Percentiles rank a stretch among this genome's conserved stretches.
Evolutionary conservation across 805 yeast genomes (phyloP).

Genomic region (Zygosaccharomyces lentus): DNA sequence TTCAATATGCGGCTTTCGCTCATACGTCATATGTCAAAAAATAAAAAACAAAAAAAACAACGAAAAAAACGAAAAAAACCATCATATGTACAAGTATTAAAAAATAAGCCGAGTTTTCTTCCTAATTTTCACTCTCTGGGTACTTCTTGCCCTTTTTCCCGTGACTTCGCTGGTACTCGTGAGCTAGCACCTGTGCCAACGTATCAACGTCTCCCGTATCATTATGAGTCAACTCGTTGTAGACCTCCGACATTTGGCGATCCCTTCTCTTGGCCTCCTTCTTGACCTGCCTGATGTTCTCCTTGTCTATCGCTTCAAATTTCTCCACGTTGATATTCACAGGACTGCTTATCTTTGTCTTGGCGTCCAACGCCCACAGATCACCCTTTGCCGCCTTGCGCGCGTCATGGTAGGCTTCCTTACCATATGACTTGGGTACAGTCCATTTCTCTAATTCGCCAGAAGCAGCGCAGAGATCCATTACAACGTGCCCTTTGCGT

Average conservation of each 20-base stretch:
- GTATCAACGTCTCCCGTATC: constrained; percentile 13
- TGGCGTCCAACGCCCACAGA: constrained; percentile 73
- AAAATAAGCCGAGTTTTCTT: neutral
- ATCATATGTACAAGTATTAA: neutral
- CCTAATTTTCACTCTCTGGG: constrained; percentile 6
- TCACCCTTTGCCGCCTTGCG: constrained; percentile 83
- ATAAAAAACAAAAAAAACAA: neutral
- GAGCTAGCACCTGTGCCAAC: constrained; percentile 17
- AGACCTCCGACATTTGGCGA: constrained; percentile 18
- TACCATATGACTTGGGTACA: constrained; percentile 71
- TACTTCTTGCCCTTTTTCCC: constrained; percentile 13
- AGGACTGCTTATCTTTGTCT: constrained; percentile 40
- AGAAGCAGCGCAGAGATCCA: constrained; percentile 73
- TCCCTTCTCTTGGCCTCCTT: constrained; percentile 19
- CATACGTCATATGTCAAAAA: neutral
- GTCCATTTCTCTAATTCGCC: constrained; percentile 87
- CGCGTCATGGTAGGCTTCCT: constrained; percentile 81
- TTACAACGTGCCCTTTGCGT: constrained; percentile 73
- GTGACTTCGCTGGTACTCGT: constrained; percentile 14
- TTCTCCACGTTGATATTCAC: constrained; percentile 25
- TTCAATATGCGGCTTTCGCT: no score
- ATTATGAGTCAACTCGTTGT: constrained; percentile 14
- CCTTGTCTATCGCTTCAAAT: constrained; percentile 26
- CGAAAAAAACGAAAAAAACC: neutral
- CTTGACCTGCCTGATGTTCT: constrained; percentile 21